Percentiles rank a stretch among this genome's conserved stretches.
These are phyloP conservation scores for Hyphopichia wangnamkhiaoensis DNA, from an alignment of 1,139 yeast genomes.

Conservation along the genomic window DNA sequence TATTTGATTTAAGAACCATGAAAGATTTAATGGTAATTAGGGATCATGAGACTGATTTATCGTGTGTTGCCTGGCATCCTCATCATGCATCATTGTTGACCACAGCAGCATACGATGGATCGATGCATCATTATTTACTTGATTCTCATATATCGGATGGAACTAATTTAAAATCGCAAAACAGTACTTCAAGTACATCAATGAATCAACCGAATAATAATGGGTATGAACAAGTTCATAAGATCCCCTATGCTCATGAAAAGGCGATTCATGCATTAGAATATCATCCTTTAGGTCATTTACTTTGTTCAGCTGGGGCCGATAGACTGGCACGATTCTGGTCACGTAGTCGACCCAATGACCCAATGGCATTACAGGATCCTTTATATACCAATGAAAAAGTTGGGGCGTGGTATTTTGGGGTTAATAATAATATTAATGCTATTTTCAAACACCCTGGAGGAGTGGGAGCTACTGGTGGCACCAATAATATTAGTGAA, in stretches of 20 bases:
- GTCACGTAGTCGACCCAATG: constrained; percentile 92
- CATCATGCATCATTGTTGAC: constrained; percentile 76
- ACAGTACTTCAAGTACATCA: constrained; percentile 8
- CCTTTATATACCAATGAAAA: constrained; percentile 70
- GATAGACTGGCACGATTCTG: constrained; percentile 94
- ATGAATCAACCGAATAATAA: neutral
- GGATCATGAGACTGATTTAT: constrained; percentile 82
- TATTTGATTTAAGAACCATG: constrained; percentile 86
- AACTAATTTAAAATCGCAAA: constrained; percentile 14
- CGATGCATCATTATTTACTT: constrained; percentile 74
- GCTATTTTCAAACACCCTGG: constrained; percentile 38
- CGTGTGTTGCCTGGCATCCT: constrained; percentile 93
- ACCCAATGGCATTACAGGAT: constrained; percentile 79
- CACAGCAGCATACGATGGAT: constrained; percentile 89
- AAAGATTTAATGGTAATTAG: constrained; percentile 71
- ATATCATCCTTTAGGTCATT: constrained; percentile 92
- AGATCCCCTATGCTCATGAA: constrained; percentile 90
- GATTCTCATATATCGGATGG: constrained; percentile 51
- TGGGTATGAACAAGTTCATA: constrained; percentile 51
- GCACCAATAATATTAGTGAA: neutral
- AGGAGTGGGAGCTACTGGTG: neutral
- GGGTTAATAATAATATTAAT: constrained; percentile 64
- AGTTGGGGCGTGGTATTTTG: constrained; percentile 72
- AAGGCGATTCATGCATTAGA: constrained; percentile 88
- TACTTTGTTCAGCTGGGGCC: constrained; percentile 88